Evolutionary conservation across 2,329 filamentous ascomycete genomes (phyloP), one percentile per base, ranked within the genome.

Genomic region (Cladosporium sp.): DNA sequence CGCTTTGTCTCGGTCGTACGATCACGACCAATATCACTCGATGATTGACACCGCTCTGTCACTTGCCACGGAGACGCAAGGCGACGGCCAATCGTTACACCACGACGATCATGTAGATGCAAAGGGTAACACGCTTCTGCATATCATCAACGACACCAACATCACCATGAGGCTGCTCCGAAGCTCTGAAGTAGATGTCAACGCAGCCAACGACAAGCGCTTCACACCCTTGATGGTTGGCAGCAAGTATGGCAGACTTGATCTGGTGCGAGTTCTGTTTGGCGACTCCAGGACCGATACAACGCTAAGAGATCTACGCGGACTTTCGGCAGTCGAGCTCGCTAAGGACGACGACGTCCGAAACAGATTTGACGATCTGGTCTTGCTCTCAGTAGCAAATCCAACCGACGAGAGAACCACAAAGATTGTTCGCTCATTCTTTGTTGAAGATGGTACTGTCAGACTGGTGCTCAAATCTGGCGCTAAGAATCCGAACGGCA

Each of bases 221-320:
- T 98, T 99, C 75, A 99, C 96, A 0, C 89, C 95, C 1, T 83
- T 99, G 65, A 99, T 99, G 95, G 91, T 99, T 68, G 94, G 94
- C 8, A 98, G 94, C 84, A 99, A 99, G 77, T 99, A 98, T 75
- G 95, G 95, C 36, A 88, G 95, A 68, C 90, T 96, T 63, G 95
- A 98, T 72, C 92, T 97, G 83, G 94, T 99, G 21, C 86, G 93
- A 66, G 89, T 89, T 11, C 84, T 99, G 6, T 98, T 96, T 76
- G 86, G 89, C 49, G 95, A 99, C 75, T 87, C 92, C 26, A 84
- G 96, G 71, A 92, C 97, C 5, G 95, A 99, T 75, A 80, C 94
- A 16, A 88, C 90, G 49, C 88, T 93, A 32, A 91, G 90, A 76
- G 96, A 99, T 76, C 80, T 91, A 18, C 87, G 95, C 66, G 95